Evolutionary conservation across 2,329 filamentous ascomycete genomes (phyloP), one percentile per base, ranked within the genome.

Genomic region (Fusarium sp.): DNA sequence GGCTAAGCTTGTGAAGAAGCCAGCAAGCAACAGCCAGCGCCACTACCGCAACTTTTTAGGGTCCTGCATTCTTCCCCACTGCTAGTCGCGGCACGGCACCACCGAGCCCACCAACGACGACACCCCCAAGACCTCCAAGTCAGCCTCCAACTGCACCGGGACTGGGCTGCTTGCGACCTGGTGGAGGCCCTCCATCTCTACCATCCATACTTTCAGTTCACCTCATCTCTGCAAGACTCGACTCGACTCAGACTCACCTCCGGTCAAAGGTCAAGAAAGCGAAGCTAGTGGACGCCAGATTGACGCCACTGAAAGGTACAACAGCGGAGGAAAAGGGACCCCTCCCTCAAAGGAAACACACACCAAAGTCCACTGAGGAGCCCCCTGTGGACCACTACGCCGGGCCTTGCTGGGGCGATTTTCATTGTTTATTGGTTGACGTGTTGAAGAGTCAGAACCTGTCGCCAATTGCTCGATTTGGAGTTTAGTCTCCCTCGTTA

Each of bases 301-400:
- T 52, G 64, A 73, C 73, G 70, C 73, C 69, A 71, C 73, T 61
- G 53, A 60, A 50, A 54, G 50, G 50, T 40, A 54, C 50, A 54
- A 11, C 19, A 38, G n/a, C n/a, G 30, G 30, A 52, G 46, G 46
- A 33, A 50, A 19, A 49, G 33, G 40, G 43, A 58, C 49, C 46
- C 50, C 69, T 47, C 57, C 67, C 53, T 40, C 62, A 46, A 67
- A 71, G 46, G 46, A 69, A 58, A 54, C 52, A 66, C 57, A 60
- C 67, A 44, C 64, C 64, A 61, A 72, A 72, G 38, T 57, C 71
- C 71, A 74, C 71, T 65, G 63, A 72, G 63, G 71, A 69, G 44
- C 56, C 71, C 65, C 75, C 74, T 78, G 75, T 71, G 72, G 72
- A 74, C 74, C 72, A 77, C 71, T 74, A 67, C 72, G 67, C 76